Percentiles rank a stretch among this genome's conserved stretches.
Evolutionary conservation across 352 stramenopile species (phyloP).

Genomic region (Pythium aquatile): DNA sequence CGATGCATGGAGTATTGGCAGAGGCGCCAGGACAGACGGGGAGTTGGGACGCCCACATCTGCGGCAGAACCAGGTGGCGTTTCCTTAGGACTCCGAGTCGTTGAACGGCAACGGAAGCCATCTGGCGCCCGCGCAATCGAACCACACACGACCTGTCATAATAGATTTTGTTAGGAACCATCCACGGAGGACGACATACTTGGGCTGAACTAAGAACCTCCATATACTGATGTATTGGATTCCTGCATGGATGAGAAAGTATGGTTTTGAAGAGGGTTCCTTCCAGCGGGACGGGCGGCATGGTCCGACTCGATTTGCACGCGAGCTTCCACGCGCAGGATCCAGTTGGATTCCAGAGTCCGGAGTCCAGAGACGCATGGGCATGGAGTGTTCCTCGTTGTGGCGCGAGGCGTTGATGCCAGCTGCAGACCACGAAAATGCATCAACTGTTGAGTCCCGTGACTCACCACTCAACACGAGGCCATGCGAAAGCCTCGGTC

Average conservation of each 20-base stretch:
- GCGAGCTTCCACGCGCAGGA: not conserved
- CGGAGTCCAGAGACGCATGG: not conserved
- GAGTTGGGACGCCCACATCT: not conserved
- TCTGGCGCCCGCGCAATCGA: not conserved
- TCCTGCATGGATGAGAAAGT: not conserved
- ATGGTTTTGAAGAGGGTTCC: not conserved
- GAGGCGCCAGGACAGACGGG: constrained; percentile 1
- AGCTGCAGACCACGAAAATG: constrained; percentile 8
- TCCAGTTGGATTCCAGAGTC: not conserved
- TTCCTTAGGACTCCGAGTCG: not conserved
- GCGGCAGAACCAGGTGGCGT: constrained; percentile 2
- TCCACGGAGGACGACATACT: not conserved
- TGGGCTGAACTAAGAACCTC: not conserved
- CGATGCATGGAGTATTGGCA: not conserved
- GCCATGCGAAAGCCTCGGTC: not conserved
- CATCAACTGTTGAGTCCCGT: not conserved
- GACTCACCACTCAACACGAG: not conserved
- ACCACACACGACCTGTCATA: not conserved
- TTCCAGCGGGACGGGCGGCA: not conserved
- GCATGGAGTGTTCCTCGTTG: constrained; percentile 1
- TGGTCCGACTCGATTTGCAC: constrained; percentile 3
- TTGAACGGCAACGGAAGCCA: not conserved
- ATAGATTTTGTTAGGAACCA: not conserved
- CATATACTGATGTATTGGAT: not conserved
- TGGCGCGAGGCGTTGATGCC: not conserved